Evolutionary conservation across 768 basidiomycete species (phyloP), one percentile per base, ranked within the genome.

Genomic region (Russula virescens): DNA sequence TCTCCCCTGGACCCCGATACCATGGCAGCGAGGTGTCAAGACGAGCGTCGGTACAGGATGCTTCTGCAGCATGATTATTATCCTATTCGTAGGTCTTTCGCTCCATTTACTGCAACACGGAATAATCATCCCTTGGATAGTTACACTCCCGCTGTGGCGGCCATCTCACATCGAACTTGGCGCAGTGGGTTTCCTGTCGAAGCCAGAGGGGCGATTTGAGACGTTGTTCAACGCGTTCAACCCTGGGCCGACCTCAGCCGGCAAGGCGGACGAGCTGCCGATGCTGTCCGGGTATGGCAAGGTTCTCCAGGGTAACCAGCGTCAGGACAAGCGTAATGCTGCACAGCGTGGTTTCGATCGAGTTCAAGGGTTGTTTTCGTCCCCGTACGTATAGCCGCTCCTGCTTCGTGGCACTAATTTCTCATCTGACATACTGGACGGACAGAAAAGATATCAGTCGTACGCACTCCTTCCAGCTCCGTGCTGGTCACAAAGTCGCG

Each of bases 121-220:
- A 5, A 38, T 14, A 42, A 65, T 23, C 4, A 1, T 9, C 42
- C 25, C 13, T 43, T 26, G 26, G 1, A 72, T n/a, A 75, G 74
- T 75, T 19, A 73, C 70, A 10, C 68, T 75, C 23, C 86, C 90
- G 8, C 73, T 91, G 7, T 94, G 90, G 90, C 78, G 76, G 5
- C 91, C 91, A 2, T 74, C 80, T 4, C 77, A 68, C 6, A 81
- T 92, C 0, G 71, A 78, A 14, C 73, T 91, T 2, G 91, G 91
- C 8, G 83, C 85, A 3, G 85, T 93, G 10, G 91, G 91, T 3
- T 94, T 88, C 70, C 74, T 91, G 26, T 78, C 77, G 38, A 88
- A 86, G 67, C 81, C 85, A 0, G 73, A 73, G n/a, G 91, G 90
- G 3, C 73, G 75, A 49, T 94, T 94, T 66, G 73, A 89, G 61